Evolutionary conservation across 768 basidiomycete species (phyloP).

Genomic region (Macrolepiota dolichaula): DNA sequence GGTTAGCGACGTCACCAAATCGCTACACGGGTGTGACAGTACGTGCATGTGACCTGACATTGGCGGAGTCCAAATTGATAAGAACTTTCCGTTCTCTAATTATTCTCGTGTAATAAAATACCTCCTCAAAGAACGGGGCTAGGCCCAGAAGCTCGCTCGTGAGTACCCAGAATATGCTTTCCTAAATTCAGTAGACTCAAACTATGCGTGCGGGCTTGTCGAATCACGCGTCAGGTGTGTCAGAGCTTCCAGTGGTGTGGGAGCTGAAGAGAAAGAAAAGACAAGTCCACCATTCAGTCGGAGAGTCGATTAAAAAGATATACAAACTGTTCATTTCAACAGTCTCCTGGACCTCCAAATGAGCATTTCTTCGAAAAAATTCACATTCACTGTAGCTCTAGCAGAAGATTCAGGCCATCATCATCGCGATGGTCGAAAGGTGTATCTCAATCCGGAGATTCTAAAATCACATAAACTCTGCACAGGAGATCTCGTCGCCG

Average conservation of each 20-base stretch:
- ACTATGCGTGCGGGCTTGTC: neutral
- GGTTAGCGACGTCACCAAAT: neutral
- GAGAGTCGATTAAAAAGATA: no score
- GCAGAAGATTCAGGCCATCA: constrained; percentile 25
- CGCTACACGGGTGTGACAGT: neutral
- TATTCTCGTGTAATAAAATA: neutral
- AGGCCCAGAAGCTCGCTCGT: neutral
- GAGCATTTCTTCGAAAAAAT: constrained; percentile 29
- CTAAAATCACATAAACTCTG: constrained; percentile 58
- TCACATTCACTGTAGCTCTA: constrained; percentile 35
- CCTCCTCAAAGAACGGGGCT: neutral
- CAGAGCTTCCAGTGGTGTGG: neutral
- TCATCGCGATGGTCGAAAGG: constrained; percentile 53
- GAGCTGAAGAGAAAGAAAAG: neutral
- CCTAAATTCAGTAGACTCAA: neutral
- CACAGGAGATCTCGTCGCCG: constrained; percentile 66
- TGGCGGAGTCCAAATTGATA: neutral
- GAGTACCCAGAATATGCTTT: neutral
- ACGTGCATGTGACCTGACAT: neutral
- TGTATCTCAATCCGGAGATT: constrained; percentile 60
- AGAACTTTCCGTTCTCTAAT: neutral
- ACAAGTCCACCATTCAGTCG: no score
- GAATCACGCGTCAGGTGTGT: neutral
- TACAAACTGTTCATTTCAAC: no score
- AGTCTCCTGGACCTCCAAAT: constrained; percentile 1